phyloP scores from a whole-genome alignment of 2,329 filamentous ascomycete genomes.

The Aureobasidium sp. region DNA sequence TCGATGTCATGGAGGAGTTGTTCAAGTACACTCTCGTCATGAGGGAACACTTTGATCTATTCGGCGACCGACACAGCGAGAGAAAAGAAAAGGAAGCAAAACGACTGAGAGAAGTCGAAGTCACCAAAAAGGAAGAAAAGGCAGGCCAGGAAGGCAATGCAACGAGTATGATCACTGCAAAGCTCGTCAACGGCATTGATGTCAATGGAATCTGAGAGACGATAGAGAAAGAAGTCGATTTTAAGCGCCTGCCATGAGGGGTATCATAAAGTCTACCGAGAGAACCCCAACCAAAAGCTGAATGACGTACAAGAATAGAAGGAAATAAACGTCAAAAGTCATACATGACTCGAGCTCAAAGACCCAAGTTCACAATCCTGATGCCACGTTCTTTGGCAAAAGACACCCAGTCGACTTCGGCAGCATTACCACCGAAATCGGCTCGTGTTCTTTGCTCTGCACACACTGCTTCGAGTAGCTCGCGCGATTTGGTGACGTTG shows the following conservation, averaged over 20 bases:
- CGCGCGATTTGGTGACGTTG: constrained; percentile 38
- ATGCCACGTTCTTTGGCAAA: constrained; percentile 39
- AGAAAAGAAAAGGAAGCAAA: constrained; percentile 36
- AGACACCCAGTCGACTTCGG: constrained; percentile 44
- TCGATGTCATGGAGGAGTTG: constrained; percentile 63
- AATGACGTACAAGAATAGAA: background rate
- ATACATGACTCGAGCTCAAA: constrained; percentile 18
- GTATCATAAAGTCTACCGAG: background rate
- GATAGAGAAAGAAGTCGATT: background rate
- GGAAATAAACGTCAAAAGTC: background rate
- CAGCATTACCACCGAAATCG: constrained; percentile 32
- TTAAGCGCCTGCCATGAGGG: background rate
- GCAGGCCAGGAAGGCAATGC: background rate
- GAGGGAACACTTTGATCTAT: constrained; percentile 52
- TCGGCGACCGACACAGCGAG: constrained; percentile 57
- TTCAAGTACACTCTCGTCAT: constrained; percentile 61
- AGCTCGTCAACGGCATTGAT: background rate
- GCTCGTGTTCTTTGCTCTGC: constrained; percentile 38
- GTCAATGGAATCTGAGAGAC: background rate
- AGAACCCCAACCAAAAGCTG: background rate
- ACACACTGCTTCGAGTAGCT: constrained; percentile 41
- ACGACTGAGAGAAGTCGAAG: constrained; percentile 10
- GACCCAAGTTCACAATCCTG: constrained; percentile 44
- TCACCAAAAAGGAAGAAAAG: background rate
- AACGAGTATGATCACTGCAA: background rate